Evolutionary conservation across 495 filamentous ascomycete species (phyloP), one percentile per base, ranked within the genome.

Genomic region (Daldinia bambusicola): DNA sequence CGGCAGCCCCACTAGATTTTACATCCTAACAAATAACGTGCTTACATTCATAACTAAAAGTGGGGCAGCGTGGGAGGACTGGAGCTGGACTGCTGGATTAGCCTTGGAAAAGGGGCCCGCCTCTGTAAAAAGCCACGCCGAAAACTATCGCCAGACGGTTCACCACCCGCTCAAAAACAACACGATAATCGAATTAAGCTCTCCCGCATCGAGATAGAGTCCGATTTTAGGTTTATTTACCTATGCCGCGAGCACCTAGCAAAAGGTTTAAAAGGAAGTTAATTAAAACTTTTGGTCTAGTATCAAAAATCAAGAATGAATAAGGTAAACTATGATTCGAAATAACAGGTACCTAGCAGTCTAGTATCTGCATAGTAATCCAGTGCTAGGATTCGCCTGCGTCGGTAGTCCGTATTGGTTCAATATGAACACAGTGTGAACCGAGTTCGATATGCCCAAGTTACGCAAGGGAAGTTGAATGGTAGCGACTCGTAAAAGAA

Each of bases 1-100:
- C 36, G 48, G 43, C 9, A 31, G 59, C 63, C 40, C 71, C 63
- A 63, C 63, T n/a, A 38, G 31, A 67, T 74, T 70, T 70, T 55
- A 48, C 13, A 16, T 56, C 22, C 20, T 43, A 38, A 34, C 71
- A 59, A 74, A 74, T 70, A 34, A 53, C 8, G 31, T 9, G 32
- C 20, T 9, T 10, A 63, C 6, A 4, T 56, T n/a, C 30, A 34
- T 56, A 64, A 38, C 18, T 10, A 32, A 61, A 61, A 66, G 71
- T 52, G 70, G 70, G 7, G 31, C 22, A 16, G 53, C 53, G 59
- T 63, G 61, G 59, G 64, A 68, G 50, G 30, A 57, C 38, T n/a
- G 40, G 55, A 70, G 36, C 40, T 58, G 53, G 48, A 16, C 26
- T 26, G 26, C 26, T 26, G 26, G 26, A 26, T 26, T 41, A 40